Evolutionary conservation across 2,329 filamentous ascomycete genomes (phyloP).

Genomic region (Ambrosiella cleistominuta): DNA sequence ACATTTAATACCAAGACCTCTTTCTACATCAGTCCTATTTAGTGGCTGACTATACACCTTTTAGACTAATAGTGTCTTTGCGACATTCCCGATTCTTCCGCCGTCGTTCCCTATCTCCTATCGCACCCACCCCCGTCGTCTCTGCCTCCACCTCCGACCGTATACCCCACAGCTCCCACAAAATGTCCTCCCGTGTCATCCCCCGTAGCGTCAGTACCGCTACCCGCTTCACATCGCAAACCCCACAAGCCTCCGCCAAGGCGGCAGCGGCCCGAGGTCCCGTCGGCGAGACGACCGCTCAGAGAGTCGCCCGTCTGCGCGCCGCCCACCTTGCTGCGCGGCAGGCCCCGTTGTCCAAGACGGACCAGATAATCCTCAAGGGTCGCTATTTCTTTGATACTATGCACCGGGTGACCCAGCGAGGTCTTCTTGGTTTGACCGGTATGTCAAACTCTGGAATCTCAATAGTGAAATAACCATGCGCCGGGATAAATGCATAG

Average conservation of each 20-base stretch:
- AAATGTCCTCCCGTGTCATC: conserved; percentile 27
- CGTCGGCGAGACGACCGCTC: conserved; percentile 44
- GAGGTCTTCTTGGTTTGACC: conserved; percentile 37
- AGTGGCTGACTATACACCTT: background rate
- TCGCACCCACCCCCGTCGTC: background rate
- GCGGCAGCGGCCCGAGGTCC: conserved; percentile 19
- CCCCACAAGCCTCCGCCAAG: conserved; percentile 49
- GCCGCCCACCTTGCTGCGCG: conserved; percentile 51
- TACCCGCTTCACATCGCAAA: conserved; percentile 46
- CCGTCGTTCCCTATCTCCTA: background rate
- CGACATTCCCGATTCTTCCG: background rate
- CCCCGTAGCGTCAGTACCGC: conserved; percentile 61
- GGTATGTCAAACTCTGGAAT: conserved; percentile 24
- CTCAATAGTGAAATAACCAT: background rate
- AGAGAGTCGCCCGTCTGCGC: conserved; percentile 51
- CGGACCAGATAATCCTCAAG: conserved; percentile 32
- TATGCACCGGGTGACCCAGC: conserved; percentile 37
- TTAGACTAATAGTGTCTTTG: background rate
- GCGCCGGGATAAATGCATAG: too few relatives aligned
- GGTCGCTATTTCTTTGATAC: conserved; percentile 36
- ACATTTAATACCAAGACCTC: background rate
- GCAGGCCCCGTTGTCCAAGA: conserved; percentile 35
- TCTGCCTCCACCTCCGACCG: background rate
- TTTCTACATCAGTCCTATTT: background rate
- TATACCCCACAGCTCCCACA: background rate